Base-by-base conservation (phyloP, 2,329 filamentous ascomycete genomes). In the Dendryphion nanum region DNA sequence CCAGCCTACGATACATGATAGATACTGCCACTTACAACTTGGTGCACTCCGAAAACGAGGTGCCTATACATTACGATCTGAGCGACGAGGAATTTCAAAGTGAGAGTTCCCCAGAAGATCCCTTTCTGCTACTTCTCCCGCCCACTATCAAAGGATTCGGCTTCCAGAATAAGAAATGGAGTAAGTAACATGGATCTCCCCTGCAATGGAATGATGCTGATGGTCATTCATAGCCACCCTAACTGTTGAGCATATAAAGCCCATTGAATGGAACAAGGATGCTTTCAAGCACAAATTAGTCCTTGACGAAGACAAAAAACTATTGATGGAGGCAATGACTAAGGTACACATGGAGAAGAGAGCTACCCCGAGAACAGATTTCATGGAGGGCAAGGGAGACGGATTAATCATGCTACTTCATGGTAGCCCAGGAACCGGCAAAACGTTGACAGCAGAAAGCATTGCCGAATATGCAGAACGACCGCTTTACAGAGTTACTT, bases 381-480 rank as follows among this genome's bases (percentile, higher is more conserved):
- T 61, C n/a, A 46, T 57, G 3, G 35, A 51, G 26, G 51, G 48
- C 8, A 57, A 77, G 47, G 75, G 74, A 8, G 62, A 63, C n/a
- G 73, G 75, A 5, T 64, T 76, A 23, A 72, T 76, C 37, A 60
- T 76, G 40, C 64, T 76, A 2, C 63, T 77, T 3, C 64, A 62
- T 28, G 74, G 73, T 1, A 68, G 68, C 1, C 73, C 74, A 0
- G 75, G 75, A 4, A 71, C 75, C 2, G 75, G 30, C 4, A 48
- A 54, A 32, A 51, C 53, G 21, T 49, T 57, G 32, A 41, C 59
- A 7, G 43, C 55, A 3, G 41, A 52, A 31, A 51, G 51, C 10
- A 42, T 55, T 7, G 73, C 75, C 1, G 73, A 76, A 40, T 55
- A 68, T 29, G 71, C 74, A 63, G 56, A 65, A 18, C 68, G 68